Evolutionary conservation across 306 rosid genomes (phyloP).

Genomic region (Biancaea sappan): DNA sequence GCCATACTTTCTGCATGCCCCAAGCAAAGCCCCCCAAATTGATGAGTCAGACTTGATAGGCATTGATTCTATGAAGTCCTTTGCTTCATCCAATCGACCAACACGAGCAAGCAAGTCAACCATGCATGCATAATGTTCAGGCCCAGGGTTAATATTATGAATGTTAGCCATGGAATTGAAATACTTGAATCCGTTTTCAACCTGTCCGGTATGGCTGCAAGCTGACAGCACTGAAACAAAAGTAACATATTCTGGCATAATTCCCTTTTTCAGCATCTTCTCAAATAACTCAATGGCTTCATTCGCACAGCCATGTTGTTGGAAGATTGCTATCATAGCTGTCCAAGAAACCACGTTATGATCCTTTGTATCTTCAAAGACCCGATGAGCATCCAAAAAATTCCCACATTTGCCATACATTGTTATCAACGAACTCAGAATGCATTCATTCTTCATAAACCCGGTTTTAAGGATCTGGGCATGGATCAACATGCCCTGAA

Average conservation of each 20-base stretch:
- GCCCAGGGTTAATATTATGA: conserved; percentile 49
- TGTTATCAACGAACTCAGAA: conserved; percentile 53
- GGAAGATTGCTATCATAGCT: conserved; percentile 60
- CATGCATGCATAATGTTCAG: conserved; percentile 73
- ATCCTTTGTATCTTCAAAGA: conserved; percentile 47
- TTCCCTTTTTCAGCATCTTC: conserved; percentile 55
- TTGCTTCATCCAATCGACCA: conserved; percentile 57
- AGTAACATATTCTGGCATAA: conserved; percentile 56
- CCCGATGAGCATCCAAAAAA: conserved; percentile 48
- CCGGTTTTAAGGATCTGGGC: conserved; percentile 55
- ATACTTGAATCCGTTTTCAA: conserved; percentile 57
- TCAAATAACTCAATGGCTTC: conserved; percentile 54
- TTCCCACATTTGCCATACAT: conserved; percentile 70
- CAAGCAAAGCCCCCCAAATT: conserved; percentile 67
- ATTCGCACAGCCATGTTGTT: conserved; percentile 65
- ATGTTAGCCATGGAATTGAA: conserved; percentile 55
- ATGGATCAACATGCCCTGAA: conserved; percentile 57
- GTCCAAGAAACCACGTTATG: conserved; percentile 69
- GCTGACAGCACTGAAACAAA: conserved; percentile 67
- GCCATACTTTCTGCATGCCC: conserved; percentile 59
- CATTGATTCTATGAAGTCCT: conserved; percentile 57
- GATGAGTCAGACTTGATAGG: conserved; percentile 58
- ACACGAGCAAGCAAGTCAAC: conserved; percentile 71
- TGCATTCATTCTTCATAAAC: conserved; percentile 40
- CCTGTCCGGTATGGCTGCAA: conserved; percentile 62